Base-by-base conservation (phyloP, 2,329 filamentous ascomycete genomes). In the Fusarium annulatum region DNA sequence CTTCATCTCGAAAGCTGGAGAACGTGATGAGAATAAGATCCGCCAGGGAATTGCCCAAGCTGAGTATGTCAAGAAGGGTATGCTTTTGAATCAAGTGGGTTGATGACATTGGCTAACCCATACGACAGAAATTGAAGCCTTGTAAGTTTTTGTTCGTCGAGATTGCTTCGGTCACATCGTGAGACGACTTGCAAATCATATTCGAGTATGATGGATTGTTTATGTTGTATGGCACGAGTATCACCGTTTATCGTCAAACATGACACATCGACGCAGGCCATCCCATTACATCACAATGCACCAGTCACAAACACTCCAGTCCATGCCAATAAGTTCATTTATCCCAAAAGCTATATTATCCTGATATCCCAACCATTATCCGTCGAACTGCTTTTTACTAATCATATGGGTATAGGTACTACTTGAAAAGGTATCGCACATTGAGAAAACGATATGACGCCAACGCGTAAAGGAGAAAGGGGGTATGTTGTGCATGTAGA, bases 51-150 rank as follows among this genome's bases (percentile, higher is more conserved):
- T 99, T 63, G 87, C 89, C 45, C 87, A 92, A 68, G 96, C 95
- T 1, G 90, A 97, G 74, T 98, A 93, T 82, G 94, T 98, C 8
- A 97, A 94, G 83, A 98, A 97, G 87, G 94, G 94, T 94, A 79
- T n/a, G 79, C 64, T 42, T 10, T 64, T 43, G 12, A 28, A 4
- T 3, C 6, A 9, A 1, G 3, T 23, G 21, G 3, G 12, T 12
- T 36, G 26, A 28, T 26, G n/a, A 6, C 4, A 10, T 26, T n/a
- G 28, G 49, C 68, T 78, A 28, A 55, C 65, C 16, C 15, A 21
- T 41, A 26, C 12, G 74, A 6, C 4, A 96, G 96, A 98, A 82
- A 94, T 98, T 69, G 95, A 98, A 84, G 92, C 95, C 23, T 81
- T 98, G 94, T 98, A 87, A 89, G 94, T 88, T 5, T 34, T 23